Base-by-base conservation (phyloP, 2,329 filamentous ascomycete genomes). In the Colletotrichum paranaense region DNA sequence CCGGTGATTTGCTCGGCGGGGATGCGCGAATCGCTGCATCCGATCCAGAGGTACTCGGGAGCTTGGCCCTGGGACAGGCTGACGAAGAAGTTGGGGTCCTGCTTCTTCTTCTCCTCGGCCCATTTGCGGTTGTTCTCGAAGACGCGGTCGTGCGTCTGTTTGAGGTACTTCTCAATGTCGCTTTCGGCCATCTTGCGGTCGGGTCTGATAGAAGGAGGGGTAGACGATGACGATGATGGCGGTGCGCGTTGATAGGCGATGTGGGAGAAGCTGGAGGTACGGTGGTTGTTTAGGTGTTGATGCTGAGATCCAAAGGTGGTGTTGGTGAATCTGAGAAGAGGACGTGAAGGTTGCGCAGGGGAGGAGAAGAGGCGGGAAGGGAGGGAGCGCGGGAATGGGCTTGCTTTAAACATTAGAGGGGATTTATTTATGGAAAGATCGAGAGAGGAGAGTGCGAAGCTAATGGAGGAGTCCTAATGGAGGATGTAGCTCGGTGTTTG, bases 1-100 rank as follows among this genome's bases (percentile, higher is more conserved):
- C 93, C 92, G 59, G 95, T 91, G 81, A 98, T 92, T 80, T 94
- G 94, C 79, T 95, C 96, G 78, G 96, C 95, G n/a, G 95, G 95
- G 80, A 96, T 94, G 76, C 95, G 94, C 53, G 92, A 95, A 87
- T 98, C 95, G 83, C 93, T 93, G 88, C 95, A 98, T 62, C 95
- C 95, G 80, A 98, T 94, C 94, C 95, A 98, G 67, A 94, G 88
- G 82, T 94, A 94, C 78, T 94, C 91, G 68, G 92, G 92, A 19
- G 84, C 84, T 84, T 94, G 92, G 58, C 92, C 92, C 9, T 88
- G 88, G 24, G 87, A 84, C 74, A 94, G 87, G 80, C 91, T 89
- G 64, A 83, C 81, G 82, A 94, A 94, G 85, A 91, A 94, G 11
- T 88, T 84, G 4, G 91, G 90, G 82, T 94, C 90, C 74, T 86